Conservation (phyloP, 2,329 filamentous ascomycete species). For the Pseudogymnoascus sp. region DNA sequence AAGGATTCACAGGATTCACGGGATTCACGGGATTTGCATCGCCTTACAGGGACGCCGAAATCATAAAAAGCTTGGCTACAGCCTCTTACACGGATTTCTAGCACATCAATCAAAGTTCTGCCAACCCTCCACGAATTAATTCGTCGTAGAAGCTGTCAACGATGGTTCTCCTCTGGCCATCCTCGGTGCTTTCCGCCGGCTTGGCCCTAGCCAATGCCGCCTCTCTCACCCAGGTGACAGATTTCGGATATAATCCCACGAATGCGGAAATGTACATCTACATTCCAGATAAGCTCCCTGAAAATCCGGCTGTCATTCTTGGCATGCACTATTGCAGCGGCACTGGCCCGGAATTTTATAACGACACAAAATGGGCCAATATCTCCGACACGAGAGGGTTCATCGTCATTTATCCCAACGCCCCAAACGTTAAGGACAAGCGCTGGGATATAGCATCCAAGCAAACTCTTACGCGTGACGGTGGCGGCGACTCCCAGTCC, state of each 20-base stretch:
- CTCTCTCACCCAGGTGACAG: conserved; percentile 23
- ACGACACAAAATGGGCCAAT: conserved; percentile 40
- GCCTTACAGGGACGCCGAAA: not conserved
- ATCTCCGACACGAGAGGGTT: conserved; percentile 47
- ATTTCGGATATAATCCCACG: conserved; percentile 34
- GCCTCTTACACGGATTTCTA: not conserved
- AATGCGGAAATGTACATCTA: conserved; percentile 38
- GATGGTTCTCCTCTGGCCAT: not conserved
- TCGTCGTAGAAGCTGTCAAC: not conserved
- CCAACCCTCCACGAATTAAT: not conserved
- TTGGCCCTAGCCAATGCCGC: not conserved
- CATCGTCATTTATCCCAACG: conserved; percentile 51
- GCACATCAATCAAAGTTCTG: not conserved
- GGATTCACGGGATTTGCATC: not conserved
- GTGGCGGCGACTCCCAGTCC: conserved; percentile 46
- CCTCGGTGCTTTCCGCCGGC: not conserved
- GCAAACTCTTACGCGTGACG: conserved; percentile 44
- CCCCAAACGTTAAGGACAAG: conserved; percentile 37
- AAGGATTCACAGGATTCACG: not conserved
- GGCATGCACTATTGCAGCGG: conserved; percentile 46
- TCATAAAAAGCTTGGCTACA: not conserved
- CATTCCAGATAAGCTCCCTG: conserved; percentile 35
- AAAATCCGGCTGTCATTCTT: not conserved
- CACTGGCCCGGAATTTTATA: conserved; percentile 40
- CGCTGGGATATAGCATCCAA: conserved; percentile 53